Evolutionary conservation across 2,329 filamentous ascomycete genomes (phyloP), one percentile per base, ranked within the genome.

Genomic region (Pseudocercospora vitis): DNA sequence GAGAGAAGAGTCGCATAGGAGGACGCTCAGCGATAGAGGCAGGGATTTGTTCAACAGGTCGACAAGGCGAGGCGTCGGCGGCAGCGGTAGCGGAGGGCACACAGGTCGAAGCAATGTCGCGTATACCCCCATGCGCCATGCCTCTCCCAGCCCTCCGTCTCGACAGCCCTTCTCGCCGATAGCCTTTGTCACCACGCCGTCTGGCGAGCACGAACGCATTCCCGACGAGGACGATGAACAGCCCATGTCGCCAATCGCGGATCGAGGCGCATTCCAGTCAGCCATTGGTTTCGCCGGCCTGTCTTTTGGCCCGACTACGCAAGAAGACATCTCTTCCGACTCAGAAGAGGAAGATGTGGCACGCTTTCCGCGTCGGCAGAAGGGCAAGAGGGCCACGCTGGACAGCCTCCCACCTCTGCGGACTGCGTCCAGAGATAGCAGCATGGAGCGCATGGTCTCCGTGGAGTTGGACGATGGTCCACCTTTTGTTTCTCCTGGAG

Each of bases 101-200:
- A 19, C 48, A 9, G 42, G 45, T 23, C 46, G 52, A 44, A 31
- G 45, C n/a, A 40, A 58, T 48, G 54, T 56, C 9, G 50, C 55
- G 62, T 84, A 84, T 71, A 73, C 77, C 58, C 78, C 79, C 53
- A 74, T 83, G 37, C 52, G 46, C 44, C 76, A 79, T 60, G 73
- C 73, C 19, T 81, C 79, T n/a, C 78, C 78, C 9, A 76, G 73
- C 55, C 75, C 75, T 18, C 73, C 72, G n/a, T 48, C 53, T 37
- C 53, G 56, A 29, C 51, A 52, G n/a, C 37, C 37, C 7, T 40
- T 26, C 9, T 60, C 62, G 12, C 63, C 65, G 7, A 61, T 73
- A 28, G 48, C 73, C 57, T 66, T 62, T 68, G 68, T 65, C 44
- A 74, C 67, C 52, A 72, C 68, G 65, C 73, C 63, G 33, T 66